A percentile compares a stretch with the other conserved stretches of the same genome.
phyloP scores from a whole-genome alignment of 75 land plant species.

The Pinus taeda region DNA sequence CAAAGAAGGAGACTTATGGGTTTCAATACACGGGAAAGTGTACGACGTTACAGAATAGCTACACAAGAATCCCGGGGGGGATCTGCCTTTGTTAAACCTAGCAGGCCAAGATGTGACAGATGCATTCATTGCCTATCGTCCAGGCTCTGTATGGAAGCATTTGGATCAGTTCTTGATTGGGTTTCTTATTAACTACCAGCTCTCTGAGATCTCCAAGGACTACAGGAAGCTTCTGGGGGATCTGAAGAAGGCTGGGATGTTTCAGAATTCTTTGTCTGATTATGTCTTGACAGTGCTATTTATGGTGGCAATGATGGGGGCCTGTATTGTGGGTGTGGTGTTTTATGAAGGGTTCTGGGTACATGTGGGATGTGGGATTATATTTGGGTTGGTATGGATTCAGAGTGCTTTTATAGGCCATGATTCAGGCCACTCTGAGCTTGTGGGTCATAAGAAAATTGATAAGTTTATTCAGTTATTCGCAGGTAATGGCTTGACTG shows the following conservation, averaged over 20 bases:
- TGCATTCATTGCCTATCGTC: conserved; percentile 83
- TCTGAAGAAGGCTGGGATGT: conserved; percentile 54
- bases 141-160: conserved; percentile 51
- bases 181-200: conserved; percentile 32
- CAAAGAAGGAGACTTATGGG: conserved; percentile 57
- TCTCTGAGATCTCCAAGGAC: conserved; percentile 61
- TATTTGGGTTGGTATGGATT: conserved; percentile 47
- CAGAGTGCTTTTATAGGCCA: conserved; percentile 48
- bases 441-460: conserved; percentile 10
- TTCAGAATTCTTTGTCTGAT: conserved; percentile 27
- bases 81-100: conserved; percentile 55
- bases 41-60: conserved; percentile 75
- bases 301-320: conserved; percentile 15
- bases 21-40: conserved; percentile 81
- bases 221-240: conserved; percentile 43
- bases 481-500: conserved; percentile 31
- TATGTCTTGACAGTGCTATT: conserved; percentile 3
- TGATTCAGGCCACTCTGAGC: conserved; percentile 33
- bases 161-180: conserved; percentile 57
- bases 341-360: conserved; percentile 25
- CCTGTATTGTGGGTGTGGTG: conserved; percentile 55
- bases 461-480: conserved; percentile 21
- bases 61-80: conserved; percentile 71
- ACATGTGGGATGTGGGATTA: conserved; percentile 43
- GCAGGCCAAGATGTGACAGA: conserved; percentile 92